phyloP scores from a whole-genome alignment of 208 protist genomes.

The Vickermania spadyakhi region DNA sequence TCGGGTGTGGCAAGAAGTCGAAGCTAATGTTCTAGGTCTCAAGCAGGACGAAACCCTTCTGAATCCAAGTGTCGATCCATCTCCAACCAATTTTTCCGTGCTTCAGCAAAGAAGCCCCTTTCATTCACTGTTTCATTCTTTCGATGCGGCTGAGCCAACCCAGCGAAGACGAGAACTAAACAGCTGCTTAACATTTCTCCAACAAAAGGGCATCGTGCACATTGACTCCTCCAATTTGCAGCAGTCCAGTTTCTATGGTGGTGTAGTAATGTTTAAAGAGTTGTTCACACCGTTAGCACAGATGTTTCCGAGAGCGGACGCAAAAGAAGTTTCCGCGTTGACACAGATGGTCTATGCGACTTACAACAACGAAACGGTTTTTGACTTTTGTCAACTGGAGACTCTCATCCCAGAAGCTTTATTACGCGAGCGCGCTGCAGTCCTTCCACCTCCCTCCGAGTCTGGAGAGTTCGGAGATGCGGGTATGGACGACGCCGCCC shows the following conservation, averaged over 20 bases:
- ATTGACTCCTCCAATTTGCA: constrained; percentile 15
- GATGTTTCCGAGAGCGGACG: constrained; percentile 58
- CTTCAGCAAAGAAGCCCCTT: too few relatives aligned
- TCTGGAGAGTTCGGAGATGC: background rate
- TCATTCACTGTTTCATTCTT: constrained; percentile 9
- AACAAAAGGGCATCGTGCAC: constrained; percentile 25
- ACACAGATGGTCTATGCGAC: constrained; percentile 33
- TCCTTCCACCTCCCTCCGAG: background rate
- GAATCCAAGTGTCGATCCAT: background rate
- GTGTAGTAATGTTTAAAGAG: constrained; percentile 49
- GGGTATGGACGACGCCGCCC: background rate
- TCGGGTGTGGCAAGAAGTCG: constrained; percentile 25
- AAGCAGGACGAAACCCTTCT: background rate
- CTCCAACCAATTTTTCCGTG: too few relatives aligned
- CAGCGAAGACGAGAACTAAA: constrained; percentile 13
- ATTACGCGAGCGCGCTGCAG: background rate
- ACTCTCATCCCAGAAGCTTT: constrained; percentile 8
- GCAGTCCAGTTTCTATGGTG: constrained; percentile 22
- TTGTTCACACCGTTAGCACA: constrained; percentile 33
- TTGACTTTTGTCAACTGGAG: constrained; percentile 36
- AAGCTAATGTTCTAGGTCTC: constrained; percentile 12
- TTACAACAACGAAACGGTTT: constrained; percentile 50
- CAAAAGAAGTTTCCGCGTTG: constrained; percentile 49
- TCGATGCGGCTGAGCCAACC: constrained; percentile 16
- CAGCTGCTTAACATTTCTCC: constrained; percentile 13